Percentiles rank a stretch among this genome's conserved stretches.
These are phyloP conservation scores for Fraxinus velutina DNA, from an alignment of 305 asterid genomes.

Conservation along the genomic window DNA sequence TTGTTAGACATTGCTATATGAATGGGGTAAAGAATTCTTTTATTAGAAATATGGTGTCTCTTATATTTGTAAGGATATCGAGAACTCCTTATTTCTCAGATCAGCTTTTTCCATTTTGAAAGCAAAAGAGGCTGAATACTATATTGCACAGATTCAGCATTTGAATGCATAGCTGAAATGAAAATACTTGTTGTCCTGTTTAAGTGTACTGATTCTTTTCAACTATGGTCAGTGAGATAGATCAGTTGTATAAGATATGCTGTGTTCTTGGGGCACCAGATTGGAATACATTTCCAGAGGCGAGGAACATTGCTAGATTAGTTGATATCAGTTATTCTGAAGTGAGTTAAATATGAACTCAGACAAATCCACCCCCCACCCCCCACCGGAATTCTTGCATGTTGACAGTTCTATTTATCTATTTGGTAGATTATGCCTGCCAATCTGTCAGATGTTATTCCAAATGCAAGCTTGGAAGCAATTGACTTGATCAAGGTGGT, in stretches of 20 bases:
- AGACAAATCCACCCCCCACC: slow-evolving; percentile 14
- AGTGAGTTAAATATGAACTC: slow-evolving; percentile 43
- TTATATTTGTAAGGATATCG: not conserved
- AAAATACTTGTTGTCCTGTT: not conserved
- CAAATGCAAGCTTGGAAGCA: slow-evolving; percentile 83
- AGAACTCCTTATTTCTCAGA: not conserved
- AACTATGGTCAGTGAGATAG: slow-evolving; percentile 67
- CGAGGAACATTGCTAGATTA: slow-evolving; percentile 60
- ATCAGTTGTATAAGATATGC: slow-evolving; percentile 88
- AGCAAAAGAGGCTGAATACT: not conserved
- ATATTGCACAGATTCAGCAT: not conserved
- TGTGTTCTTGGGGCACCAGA: slow-evolving; percentile 85
- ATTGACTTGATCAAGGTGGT: slow-evolving; percentile 83
- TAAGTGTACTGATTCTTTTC: slow-evolving; percentile 15
- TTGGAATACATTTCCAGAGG: slow-evolving; percentile 75
- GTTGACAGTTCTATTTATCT: slow-evolving; percentile 23
- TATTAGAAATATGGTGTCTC: not conserved
- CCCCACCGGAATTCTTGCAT: not conserved
- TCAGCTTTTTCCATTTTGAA: not conserved
- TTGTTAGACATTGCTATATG: not conserved
- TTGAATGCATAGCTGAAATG: not conserved
- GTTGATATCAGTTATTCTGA: slow-evolving; percentile 54
- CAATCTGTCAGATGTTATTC: slow-evolving; percentile 64
- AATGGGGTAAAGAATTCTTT: not conserved
- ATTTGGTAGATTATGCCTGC: slow-evolving; percentile 53